Evolutionary conservation across 164 flowering plant species (phyloP).

Genomic region (Umbilicus rupestris): DNA sequence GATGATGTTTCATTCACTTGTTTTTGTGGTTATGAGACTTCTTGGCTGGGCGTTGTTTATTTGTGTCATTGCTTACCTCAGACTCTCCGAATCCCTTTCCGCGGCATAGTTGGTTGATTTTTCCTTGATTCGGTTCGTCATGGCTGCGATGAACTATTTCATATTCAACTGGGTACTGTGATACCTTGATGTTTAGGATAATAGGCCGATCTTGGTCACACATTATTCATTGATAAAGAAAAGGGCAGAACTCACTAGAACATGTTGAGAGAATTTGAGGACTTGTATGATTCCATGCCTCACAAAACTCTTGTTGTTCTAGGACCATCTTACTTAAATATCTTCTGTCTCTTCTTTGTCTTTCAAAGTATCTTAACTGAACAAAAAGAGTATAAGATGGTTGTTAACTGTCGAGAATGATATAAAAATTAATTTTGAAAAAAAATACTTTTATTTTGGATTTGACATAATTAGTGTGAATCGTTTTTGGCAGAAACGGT

Average conservation of each 20-base stretch:
- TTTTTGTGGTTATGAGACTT: neutral
- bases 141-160: too few species aligned
- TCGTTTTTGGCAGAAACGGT: too few species aligned
- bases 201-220: neutral
- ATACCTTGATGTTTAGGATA: too few species aligned
- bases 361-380: neutral
- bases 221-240: neutral
- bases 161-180: too few species aligned
- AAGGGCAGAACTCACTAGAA: neutral
- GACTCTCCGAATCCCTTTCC: neutral
- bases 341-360: neutral
- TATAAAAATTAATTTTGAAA: too few species aligned
- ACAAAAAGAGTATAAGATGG: too few species aligned
- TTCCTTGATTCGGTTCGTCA: neutral
- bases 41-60: neutral
- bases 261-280: neutral
- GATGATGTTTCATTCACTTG: neutral
- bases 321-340: neutral
- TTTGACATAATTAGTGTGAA: too few species aligned
- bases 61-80: constrained; percentile 5
- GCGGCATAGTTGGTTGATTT: neutral
- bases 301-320: neutral
- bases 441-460: too few species aligned
- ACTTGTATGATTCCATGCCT: neutral
- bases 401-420: too few species aligned